Base-by-base conservation (phyloP, 768 basidiomycete genomes). In the Kwoniella sp. region DNA sequence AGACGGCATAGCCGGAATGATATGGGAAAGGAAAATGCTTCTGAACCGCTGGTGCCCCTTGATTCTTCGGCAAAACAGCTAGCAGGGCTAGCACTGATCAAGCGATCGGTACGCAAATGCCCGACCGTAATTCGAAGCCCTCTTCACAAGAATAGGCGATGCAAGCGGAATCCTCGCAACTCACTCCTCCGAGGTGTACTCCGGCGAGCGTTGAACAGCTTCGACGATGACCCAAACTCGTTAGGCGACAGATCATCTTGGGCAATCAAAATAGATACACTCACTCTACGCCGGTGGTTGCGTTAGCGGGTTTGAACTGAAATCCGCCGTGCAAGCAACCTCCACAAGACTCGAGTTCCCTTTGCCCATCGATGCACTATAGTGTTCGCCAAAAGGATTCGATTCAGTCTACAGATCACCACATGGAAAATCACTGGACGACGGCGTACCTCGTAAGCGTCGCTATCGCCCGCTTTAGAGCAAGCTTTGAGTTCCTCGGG, bases 141-240 rank as follows among this genome's bases (percentile, higher is more conserved):
- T 52, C 37, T 48, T 62, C 58, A 47, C 68, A 68, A n/a, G 59
- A 40, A 26, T 44, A 52, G 7, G 60, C 68, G 9, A 46, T 12
- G 33, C 68, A 68, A 25, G 58, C 55, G 8, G 63, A 59, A n/a
- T 53, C 36, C 17, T n/a, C 19, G 37, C 68, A 68, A 1, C 63
- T 65, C 0, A 68, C 59, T 0, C 55, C 68, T 9, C 27, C 27
- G 21, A 30, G 30, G 5, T 19, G 15, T 27, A 53, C 13, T 33
- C 37, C 55, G 19, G 37, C 22, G 15, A 57, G 8, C 19, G 44
- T 21, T 0, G 55, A 25, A 24, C 55, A 57, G 55, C 55, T 57
- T 6, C 2, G 10, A 52, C 7, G 1, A 27, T 17, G 37, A 29
- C 22, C 30, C 40, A 33, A 6, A 6, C 33, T n/a, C n/a, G n/a